Percentiles rank a stretch among this genome's conserved stretches.
Evolutionary conservation across 805 yeast genomes (phyloP).

Genomic region (Suhomyces pyralidae): DNA sequence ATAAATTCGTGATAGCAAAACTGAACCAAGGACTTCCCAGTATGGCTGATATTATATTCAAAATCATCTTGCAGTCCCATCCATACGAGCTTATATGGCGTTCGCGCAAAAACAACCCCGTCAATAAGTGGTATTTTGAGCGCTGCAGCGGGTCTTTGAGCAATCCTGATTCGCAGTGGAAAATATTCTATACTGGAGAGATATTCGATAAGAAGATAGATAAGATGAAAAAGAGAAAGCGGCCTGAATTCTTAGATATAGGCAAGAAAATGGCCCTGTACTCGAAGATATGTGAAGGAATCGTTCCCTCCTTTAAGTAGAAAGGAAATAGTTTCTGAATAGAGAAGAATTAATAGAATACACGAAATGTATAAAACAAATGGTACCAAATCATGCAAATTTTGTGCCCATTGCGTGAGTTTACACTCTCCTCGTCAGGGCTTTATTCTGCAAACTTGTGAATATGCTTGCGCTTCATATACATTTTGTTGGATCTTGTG

Average conservation of each 20-base stretch:
- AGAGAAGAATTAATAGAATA: background rate
- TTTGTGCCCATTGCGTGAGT: no score
- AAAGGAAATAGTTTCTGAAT: no score
- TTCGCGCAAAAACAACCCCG: slow-evolving; percentile 81
- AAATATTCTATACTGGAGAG: slow-evolving; percentile 41
- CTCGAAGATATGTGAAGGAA: slow-evolving; percentile 50
- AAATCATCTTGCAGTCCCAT: slow-evolving; percentile 65
- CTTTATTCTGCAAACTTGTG: background rate
- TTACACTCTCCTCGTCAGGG: no score
- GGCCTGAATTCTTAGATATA: slow-evolving; percentile 21
- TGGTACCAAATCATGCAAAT: no score
- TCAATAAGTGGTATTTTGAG: slow-evolving; percentile 97
- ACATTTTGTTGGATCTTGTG: background rate
- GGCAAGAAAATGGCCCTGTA: slow-evolving; percentile 43
- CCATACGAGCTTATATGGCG: slow-evolving; percentile 85
- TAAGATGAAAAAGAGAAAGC: slow-evolving; percentile 9
- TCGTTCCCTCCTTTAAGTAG: slow-evolving; percentile 52
- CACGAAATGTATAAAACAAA: background rate
- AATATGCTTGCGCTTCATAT: background rate
- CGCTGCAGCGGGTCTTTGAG: slow-evolving; percentile 69
- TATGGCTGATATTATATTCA: slow-evolving; percentile 89
- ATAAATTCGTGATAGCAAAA: slow-evolving; percentile 88
- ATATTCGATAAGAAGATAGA: slow-evolving; percentile 35
- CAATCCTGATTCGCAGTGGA: slow-evolving; percentile 35
- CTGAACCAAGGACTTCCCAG: slow-evolving; percentile 88